A percentile compares a stretch with the other conserved stretches of the same genome.
Conservation (phyloP, 495 filamentous ascomycete genomes). For the Talaromyces trachyspermus region DNA sequence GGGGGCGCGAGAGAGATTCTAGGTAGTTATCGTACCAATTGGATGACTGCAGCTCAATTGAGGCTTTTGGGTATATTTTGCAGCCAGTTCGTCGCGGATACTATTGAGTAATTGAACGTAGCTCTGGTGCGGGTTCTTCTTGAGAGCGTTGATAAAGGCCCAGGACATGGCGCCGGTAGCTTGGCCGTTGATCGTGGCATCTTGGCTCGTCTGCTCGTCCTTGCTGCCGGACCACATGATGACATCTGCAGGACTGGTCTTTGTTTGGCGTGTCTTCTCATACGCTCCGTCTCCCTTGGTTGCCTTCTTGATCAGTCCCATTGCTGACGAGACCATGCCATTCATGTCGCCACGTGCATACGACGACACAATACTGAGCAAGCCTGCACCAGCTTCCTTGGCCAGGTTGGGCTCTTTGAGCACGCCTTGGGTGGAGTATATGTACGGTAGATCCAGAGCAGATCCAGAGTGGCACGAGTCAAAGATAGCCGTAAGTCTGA, state of each 20-base stretch:
- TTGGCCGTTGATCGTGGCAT: slow-evolving; percentile 62
- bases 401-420: slow-evolving; percentile 97
- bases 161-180: slow-evolving; percentile 96
- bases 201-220: slow-evolving; percentile 80
- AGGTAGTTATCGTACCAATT: slow-evolving; percentile 65
- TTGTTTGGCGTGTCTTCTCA: slow-evolving; percentile 70
- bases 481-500: slow-evolving; percentile 94
- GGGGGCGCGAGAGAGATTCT: slow-evolving; percentile 9
- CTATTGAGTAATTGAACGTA: slow-evolving; percentile 91
- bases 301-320: slow-evolving; percentile 90
- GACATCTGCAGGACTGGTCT: slow-evolving; percentile 92
- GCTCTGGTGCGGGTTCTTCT: slow-evolving; percentile 93
- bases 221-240: slow-evolving; percentile 98
- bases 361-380: slow-evolving; percentile 76
- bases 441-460: slow-evolving; percentile 90
- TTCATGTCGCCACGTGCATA: slow-evolving; percentile 85
- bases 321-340: slow-evolving; percentile 68
- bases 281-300: slow-evolving; percentile 71
- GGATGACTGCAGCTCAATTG: slow-evolving; percentile 97
- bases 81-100: slow-evolving; percentile 85
- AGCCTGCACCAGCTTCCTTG: slow-evolving; percentile 90
- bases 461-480: slow-evolving; percentile 98
- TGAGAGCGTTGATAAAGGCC: slow-evolving; percentile 87
- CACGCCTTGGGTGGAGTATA: slow-evolving; percentile 91
- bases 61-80: slow-evolving; percentile 92